These are phyloP conservation scores for Salix koriyanagi DNA, from an alignment of 345 rosid species.

Conservation along the genomic window DNA sequence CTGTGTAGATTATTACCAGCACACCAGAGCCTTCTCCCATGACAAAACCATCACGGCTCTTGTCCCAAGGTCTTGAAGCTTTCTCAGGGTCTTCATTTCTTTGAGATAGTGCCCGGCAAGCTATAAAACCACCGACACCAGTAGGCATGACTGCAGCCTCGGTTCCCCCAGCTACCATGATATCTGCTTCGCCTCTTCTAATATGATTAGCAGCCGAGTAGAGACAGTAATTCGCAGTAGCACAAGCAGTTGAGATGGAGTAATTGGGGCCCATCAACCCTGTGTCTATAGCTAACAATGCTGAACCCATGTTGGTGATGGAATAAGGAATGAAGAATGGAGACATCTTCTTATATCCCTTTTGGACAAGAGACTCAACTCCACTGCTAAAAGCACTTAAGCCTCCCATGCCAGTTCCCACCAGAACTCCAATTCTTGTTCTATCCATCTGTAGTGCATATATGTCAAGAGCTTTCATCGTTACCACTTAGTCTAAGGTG, in stretches of 20 bases:
- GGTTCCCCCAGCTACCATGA: constrained; percentile 62
- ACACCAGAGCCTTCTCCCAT: constrained; percentile 69
- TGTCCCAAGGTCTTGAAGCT: constrained; percentile 73
- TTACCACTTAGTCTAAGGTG: neutral
- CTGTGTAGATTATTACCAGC: constrained; percentile 36
- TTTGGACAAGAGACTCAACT: constrained; percentile 48
- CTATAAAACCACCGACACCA: constrained; percentile 61
- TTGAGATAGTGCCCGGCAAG: constrained; percentile 58
- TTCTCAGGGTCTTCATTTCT: constrained; percentile 47
- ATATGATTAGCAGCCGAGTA: constrained; percentile 60
- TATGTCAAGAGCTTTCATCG: neutral
- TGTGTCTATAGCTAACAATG: constrained; percentile 56
- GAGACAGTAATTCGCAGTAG: constrained; percentile 63
- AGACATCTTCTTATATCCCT: constrained; percentile 53
- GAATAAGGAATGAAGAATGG: constrained; percentile 65
- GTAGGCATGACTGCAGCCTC: constrained; percentile 51
- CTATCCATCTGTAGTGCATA: constrained; percentile 45
- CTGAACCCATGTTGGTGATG: constrained; percentile 64
- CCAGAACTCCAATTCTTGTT: constrained; percentile 53
- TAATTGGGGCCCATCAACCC: constrained; percentile 68
- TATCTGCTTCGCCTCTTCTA: constrained; percentile 57
- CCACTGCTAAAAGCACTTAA: constrained; percentile 44
- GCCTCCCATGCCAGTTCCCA: constrained; percentile 76
- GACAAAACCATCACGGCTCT: constrained; percentile 60
- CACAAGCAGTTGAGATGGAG: constrained; percentile 64